These are phyloP conservation scores for Ilex paraguariensis DNA, from an alignment of 305 asterid genomes.

Conservation along the genomic window DNA sequence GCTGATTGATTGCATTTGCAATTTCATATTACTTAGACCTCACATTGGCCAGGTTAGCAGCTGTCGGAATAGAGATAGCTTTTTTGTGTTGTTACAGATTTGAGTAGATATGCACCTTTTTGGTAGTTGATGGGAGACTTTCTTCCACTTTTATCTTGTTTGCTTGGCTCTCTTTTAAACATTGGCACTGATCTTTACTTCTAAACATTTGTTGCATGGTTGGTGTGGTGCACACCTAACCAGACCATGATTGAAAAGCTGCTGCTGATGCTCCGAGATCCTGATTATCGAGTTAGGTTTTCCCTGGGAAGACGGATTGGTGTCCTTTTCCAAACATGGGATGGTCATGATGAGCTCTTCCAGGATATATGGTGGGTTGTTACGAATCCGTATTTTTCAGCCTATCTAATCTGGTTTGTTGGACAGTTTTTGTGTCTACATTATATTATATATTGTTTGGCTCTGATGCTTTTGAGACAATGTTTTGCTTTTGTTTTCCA, in stretches of 20 bases:
- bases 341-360: constrained; percentile 92
- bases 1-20: constrained; percentile 81
- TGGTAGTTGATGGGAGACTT: no score
- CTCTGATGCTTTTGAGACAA: not conserved
- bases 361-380: constrained; percentile 81
- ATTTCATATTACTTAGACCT: constrained; percentile 73
- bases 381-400: not conserved
- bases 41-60: constrained; percentile 78
- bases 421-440: no score
- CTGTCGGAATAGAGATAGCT: not conserved
- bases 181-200: constrained; percentile 10
- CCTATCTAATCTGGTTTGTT: not conserved
- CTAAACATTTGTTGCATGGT: constrained; percentile 12
- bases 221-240: constrained; percentile 20
- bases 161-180: constrained; percentile 8
- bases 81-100: no score
- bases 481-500: not conserved
- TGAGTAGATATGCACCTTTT: no score
- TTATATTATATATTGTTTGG: no score
- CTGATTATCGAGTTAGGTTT: constrained; percentile 94
- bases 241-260: constrained; percentile 86
- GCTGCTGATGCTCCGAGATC: constrained; percentile 71
- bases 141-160: constrained; percentile 1
- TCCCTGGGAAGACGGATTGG: constrained; percentile 74
- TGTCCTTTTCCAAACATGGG: constrained; percentile 96